Evolutionary conservation across 352 stramenopile species (phyloP).

Genomic region (Pythium scleroteichum): DNA sequence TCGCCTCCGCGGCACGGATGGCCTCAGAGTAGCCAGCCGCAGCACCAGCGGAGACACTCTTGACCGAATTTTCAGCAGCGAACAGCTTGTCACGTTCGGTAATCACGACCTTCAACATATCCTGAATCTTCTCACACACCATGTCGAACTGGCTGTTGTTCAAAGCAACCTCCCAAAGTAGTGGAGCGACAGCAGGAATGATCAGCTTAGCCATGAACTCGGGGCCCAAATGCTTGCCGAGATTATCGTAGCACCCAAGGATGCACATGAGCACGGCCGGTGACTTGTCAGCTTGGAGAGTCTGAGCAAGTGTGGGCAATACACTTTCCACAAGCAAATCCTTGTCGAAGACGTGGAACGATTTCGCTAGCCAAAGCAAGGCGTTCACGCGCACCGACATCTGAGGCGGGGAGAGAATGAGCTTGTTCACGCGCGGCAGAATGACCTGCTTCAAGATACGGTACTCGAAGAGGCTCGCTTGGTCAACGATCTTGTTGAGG

Average conservation of each 20-base stretch:
- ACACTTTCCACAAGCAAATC: slow-evolving; percentile 84
- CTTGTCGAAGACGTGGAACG: slow-evolving; percentile 89
- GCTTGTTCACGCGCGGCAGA: slow-evolving; percentile 80
- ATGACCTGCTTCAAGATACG: slow-evolving; percentile 88
- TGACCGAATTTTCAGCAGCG: slow-evolving; percentile 65
- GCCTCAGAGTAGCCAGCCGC: slow-evolving; percentile 68
- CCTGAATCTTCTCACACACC: slow-evolving; percentile 85
- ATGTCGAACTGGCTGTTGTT: slow-evolving; percentile 86
- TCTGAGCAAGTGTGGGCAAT: slow-evolving; percentile 71
- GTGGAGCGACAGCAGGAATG: slow-evolving; percentile 72
- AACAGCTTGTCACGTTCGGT: slow-evolving; percentile 80
- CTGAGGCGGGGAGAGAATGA: slow-evolving; percentile 83
- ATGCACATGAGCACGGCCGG: slow-evolving; percentile 88
- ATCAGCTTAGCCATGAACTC: slow-evolving; percentile 86
- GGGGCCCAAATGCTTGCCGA: slow-evolving; percentile 83
- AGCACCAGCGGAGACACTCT: slow-evolving; percentile 56
- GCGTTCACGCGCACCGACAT: slow-evolving; percentile 86
- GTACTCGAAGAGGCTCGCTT: slow-evolving; percentile 88
- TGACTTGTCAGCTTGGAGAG: slow-evolving; percentile 77
- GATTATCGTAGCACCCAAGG: slow-evolving; percentile 85
- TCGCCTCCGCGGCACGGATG: slow-evolving; percentile 65
- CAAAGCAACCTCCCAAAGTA: slow-evolving; percentile 78
- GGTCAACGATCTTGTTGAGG: slow-evolving; percentile 87
- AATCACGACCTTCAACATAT: slow-evolving; percentile 89
- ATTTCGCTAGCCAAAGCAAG: slow-evolving; percentile 85